Evolutionary conservation across 768 basidiomycete genomes (phyloP).

Genomic region (Trichaptum fuscoviolaceum): DNA sequence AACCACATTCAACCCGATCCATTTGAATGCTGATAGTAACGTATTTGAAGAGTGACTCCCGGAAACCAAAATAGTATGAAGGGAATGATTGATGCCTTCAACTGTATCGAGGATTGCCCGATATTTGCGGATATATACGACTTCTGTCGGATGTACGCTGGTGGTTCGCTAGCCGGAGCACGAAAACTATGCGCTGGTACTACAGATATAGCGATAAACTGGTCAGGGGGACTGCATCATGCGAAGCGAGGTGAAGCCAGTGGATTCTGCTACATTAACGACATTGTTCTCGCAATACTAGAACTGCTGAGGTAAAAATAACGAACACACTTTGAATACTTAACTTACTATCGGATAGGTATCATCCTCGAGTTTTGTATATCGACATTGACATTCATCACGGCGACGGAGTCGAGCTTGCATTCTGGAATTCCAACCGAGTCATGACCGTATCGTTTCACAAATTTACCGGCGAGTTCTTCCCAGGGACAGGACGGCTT

Average conservation of each 20-base stretch:
- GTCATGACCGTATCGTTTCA: constrained; percentile 99
- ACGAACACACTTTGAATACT: constrained; percentile 4
- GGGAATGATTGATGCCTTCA: constrained; percentile 78
- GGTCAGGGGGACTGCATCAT: constrained; percentile 98
- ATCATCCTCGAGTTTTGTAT: constrained; percentile 91
- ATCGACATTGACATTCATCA: constrained; percentile 99
- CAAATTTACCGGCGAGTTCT: constrained; percentile 98
- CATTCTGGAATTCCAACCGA: constrained; percentile 96
- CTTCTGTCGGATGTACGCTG: constrained; percentile 92
- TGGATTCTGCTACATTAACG: constrained; percentile 98
- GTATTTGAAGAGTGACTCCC: constrained; percentile 68
- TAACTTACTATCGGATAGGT: constrained; percentile 39
- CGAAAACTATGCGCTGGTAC: constrained; percentile 77
- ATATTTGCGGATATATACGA: constrained; percentile 94
- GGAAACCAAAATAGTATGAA: constrained; percentile 66
- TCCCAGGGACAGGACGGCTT: constrained; percentile 94
- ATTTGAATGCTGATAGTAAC: neutral
- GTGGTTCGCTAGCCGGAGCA: constrained; percentile 87
- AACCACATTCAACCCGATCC: neutral
- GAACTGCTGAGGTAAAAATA: constrained; percentile 71
- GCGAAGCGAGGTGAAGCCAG: constrained; percentile 98
- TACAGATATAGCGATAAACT: constrained; percentile 97
- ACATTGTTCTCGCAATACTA: constrained; percentile 90
- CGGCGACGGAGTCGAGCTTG: constrained; percentile 96
- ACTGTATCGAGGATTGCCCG: constrained; percentile 96